A percentile compares a stretch with the other conserved stretches of the same genome.
Evolutionary conservation across 257 asterid species (phyloP).

Genomic region (Solanum tacnaense): DNA sequence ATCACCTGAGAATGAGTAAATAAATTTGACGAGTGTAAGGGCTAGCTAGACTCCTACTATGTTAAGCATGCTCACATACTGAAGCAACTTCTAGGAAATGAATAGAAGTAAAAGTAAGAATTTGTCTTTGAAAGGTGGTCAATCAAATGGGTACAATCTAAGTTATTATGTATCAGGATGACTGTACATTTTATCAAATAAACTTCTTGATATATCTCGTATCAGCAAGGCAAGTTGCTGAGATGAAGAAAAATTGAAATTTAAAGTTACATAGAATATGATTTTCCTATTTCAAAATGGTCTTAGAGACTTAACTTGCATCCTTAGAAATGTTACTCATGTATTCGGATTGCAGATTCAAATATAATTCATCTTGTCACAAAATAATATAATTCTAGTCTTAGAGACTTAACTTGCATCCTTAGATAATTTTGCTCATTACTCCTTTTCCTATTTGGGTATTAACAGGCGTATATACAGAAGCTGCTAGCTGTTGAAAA

Average conservation of each 20-base stretch:
- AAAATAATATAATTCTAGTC: no score
- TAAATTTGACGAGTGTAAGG: neutral
- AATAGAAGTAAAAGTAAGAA: neutral
- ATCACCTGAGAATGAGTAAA: neutral
- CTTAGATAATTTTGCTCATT: conserved; percentile 9
- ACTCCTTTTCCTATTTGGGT: conserved; percentile 1
- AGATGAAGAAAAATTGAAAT: neutral
- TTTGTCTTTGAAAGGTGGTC: neutral
- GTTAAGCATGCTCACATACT: neutral
- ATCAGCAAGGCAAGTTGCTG: neutral
- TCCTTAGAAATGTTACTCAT: neutral
- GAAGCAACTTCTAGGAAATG: neutral
- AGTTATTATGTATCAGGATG: neutral
- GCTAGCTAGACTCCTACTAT: neutral
- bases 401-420: no score
- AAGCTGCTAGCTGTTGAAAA: conserved; percentile 66
- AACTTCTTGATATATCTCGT: neutral
- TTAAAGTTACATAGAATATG: neutral
- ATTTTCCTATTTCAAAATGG: neutral
- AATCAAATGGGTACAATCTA: neutral
- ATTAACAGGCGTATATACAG: conserved; percentile 64
- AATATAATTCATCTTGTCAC: neutral
- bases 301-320: neutral
- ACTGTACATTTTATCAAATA: neutral
- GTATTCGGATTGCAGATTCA: neutral